A percentile compares a stretch with the other conserved stretches of the same genome.
phyloP scores from a whole-genome alignment of 306 rosid species.

The Inga leiocalycina region DNA sequence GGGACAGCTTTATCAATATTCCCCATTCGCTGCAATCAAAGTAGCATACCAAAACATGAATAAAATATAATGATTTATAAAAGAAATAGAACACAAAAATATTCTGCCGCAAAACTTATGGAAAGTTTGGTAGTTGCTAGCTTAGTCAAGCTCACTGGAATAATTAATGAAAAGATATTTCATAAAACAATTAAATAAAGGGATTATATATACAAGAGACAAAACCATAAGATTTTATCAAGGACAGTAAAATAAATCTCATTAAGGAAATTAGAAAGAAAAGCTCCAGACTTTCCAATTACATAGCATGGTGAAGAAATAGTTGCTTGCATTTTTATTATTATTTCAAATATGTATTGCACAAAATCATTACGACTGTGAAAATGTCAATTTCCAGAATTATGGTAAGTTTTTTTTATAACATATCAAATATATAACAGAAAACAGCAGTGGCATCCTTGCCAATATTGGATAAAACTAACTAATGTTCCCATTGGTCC shows the following conservation, averaged over 20 bases:
- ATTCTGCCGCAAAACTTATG: background rate
- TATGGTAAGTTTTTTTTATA: background rate
- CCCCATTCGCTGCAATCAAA: constrained; percentile 88
- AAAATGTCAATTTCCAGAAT: constrained; percentile 6
- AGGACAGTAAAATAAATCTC: background rate
- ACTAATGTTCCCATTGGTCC: background rate
- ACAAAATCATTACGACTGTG: background rate
- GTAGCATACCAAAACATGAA: constrained; percentile 36
- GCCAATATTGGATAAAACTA: background rate
- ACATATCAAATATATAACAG: background rate
- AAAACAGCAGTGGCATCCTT: constrained; percentile 1
- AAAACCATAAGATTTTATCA: background rate
- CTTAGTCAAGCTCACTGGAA: constrained; percentile 3
- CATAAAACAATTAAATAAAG: background rate
- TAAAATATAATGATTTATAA: constrained; percentile 15
- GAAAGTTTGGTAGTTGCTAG: background rate
- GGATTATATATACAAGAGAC: background rate
- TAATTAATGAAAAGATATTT: background rate
- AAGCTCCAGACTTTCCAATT: background rate
- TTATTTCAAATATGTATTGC: background rate
- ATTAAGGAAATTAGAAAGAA: constrained; percentile 5
- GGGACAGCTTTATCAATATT: constrained; percentile 83
- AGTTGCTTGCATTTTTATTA: constrained; percentile 9
- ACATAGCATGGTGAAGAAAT: background rate
- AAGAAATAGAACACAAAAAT: constrained; percentile 18